Conservation (phyloP, 73 alveolate species). For the Loxodes magnus region DNA sequence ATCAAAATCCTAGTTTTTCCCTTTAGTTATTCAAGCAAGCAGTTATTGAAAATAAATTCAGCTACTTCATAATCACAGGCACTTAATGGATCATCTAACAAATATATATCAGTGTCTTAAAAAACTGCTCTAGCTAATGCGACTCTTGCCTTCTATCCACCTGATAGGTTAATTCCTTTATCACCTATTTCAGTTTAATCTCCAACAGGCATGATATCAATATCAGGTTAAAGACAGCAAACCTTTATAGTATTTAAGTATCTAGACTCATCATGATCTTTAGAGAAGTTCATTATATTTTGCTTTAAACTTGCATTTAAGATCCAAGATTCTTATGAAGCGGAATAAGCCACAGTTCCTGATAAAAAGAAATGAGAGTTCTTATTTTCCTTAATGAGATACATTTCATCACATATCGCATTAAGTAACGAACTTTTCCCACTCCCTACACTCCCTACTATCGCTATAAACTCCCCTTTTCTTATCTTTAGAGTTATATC, state of each 20-base stretch:
- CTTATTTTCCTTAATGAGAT: constrained; percentile 6
- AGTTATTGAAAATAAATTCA: constrained; percentile 25
- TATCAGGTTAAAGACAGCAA: constrained; percentile 44
- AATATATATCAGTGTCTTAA: constrained; percentile 34
- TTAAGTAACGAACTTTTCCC: constrained; percentile 47
- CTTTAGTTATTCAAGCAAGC: constrained; percentile 25
- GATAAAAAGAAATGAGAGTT: constrained; percentile 9
- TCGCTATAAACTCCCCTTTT: constrained; percentile 40
- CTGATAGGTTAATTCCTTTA: constrained; percentile 57
- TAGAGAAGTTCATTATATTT: constrained; percentile 33
- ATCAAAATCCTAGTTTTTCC: constrained; percentile 41
- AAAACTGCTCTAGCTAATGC: constrained; percentile 55
- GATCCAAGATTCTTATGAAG: constrained; percentile 13
- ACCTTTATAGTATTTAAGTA: constrained; percentile 35
- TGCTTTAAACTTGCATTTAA: constrained; percentile 14
- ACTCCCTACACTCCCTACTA: constrained; percentile 60
- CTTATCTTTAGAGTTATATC: constrained; percentile 17
- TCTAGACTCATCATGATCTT: constrained; percentile 34
- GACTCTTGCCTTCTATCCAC: constrained; percentile 64
- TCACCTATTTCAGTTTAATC: constrained; percentile 73
- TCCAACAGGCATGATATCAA: constrained; percentile 31
- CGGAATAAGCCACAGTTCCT: constrained; percentile 9
- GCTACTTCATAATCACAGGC: constrained; percentile 44
- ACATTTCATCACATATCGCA: constrained; percentile 36
- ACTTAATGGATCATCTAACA: constrained; percentile 56